Percentiles rank a stretch among this genome's conserved stretches.
Conservation (phyloP, 768 basidiomycete species). For the Asterophora lycoperdoides region DNA sequence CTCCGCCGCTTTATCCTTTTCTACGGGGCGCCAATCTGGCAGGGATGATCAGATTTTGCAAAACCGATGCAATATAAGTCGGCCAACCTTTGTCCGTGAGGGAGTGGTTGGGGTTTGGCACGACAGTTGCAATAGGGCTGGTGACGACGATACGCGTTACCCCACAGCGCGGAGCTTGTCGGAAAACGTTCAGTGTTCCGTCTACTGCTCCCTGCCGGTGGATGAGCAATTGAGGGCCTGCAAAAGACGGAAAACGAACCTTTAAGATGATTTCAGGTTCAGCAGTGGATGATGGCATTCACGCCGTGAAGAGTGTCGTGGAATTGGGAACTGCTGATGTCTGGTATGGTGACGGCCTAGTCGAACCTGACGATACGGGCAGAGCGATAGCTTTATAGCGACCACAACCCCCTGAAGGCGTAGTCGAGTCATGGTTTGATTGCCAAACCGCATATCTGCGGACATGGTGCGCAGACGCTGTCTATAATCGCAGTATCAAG, state of each 20-base stretch:
- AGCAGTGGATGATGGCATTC: slow-evolving; percentile 39
- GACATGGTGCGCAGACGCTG: too few species aligned
- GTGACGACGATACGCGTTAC: slow-evolving; percentile 34
- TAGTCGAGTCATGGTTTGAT: too few species aligned
- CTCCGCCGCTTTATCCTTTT: slow-evolving; percentile 25
- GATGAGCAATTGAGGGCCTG: neutral
- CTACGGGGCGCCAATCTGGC: slow-evolving; percentile 34
- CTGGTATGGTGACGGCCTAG: too few species aligned
- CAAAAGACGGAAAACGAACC: slow-evolving; percentile 9
- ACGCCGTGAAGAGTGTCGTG: slow-evolving; percentile 49
- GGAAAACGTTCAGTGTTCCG: slow-evolving; percentile 36
- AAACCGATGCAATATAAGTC: neutral
- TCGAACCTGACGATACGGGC: too few species aligned
- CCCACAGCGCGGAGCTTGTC: slow-evolving; percentile 31
- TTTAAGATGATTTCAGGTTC: slow-evolving; percentile 22
- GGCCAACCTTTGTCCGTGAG: slow-evolving; percentile 25
- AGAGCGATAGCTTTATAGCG: too few species aligned
- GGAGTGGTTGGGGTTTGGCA: slow-evolving; percentile 15
- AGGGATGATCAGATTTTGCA: too few species aligned
- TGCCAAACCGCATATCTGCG: too few species aligned
- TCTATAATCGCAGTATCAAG: too few species aligned
- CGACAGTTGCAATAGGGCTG: slow-evolving; percentile 31
- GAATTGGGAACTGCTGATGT: slow-evolving; percentile 32
- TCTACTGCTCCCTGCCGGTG: slow-evolving; percentile 28
- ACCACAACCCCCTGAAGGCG: too few species aligned